Conservation (phyloP, 2,329 filamentous ascomycete genomes). For the Talaromyces albobiverticillius region DNA sequence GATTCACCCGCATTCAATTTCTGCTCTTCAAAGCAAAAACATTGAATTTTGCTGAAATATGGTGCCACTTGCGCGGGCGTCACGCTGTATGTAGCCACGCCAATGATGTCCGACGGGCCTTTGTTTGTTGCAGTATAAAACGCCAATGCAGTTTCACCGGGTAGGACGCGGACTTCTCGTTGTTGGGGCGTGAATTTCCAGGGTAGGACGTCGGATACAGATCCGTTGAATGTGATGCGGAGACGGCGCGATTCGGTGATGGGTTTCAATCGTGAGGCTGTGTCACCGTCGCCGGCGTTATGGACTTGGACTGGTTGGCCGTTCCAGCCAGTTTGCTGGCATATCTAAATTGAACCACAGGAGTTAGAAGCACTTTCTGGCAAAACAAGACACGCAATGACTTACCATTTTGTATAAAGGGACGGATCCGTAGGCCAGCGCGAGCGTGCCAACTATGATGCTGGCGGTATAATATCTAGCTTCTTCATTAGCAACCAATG, state of each 20-base stretch:
- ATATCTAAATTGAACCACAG: constrained; percentile 40
- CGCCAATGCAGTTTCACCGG: constrained; percentile 92
- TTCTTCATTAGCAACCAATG: constrained; percentile 11
- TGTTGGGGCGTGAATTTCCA: constrained; percentile 99
- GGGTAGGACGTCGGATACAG: constrained; percentile 88
- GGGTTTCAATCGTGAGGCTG: constrained; percentile 73
- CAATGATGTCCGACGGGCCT: constrained; percentile 89
- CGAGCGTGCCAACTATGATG: constrained; percentile 61
- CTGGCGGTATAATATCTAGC: constrained; percentile 63
- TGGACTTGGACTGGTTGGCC: constrained; percentile 85
- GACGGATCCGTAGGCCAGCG: constrained; percentile 63
- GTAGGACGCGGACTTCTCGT: constrained; percentile 90
- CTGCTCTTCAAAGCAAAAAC: constrained; percentile 98
- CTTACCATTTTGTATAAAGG: constrained; percentile 65
- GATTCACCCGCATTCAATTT: constrained; percentile 91
- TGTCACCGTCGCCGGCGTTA: constrained; percentile 64
- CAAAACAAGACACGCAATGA: constrained; percentile 11
- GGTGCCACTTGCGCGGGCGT: constrained; percentile 93
- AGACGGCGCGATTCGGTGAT: constrained; percentile 79
- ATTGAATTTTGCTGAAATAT: constrained; percentile 99
- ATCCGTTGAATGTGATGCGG: constrained; percentile 92
- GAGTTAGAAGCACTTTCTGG: background rate
- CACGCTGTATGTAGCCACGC: constrained; percentile 95
- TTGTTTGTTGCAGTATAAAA: constrained; percentile 97
- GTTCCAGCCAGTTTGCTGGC: constrained; percentile 68